Conservation (phyloP, 768 basidiomycete species). For the Kwoniella europaea region DNA sequence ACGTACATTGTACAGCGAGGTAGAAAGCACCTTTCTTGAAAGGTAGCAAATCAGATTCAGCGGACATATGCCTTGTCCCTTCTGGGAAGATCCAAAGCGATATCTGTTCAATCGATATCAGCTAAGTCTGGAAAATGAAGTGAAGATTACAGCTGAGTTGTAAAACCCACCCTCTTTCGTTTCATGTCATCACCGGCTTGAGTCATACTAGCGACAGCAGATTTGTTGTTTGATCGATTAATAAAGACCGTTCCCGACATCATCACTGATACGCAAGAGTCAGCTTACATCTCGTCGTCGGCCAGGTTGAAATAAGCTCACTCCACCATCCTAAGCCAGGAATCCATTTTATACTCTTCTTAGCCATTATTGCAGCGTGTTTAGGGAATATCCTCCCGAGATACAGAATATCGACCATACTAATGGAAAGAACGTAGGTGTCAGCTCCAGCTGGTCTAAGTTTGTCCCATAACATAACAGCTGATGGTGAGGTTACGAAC, state of each 20-base stretch:
- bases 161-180: constrained; percentile 54
- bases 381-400: constrained; percentile 82
- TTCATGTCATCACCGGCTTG: constrained; percentile 82
- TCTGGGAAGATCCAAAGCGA: constrained; percentile 96
- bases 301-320: constrained; percentile 19
- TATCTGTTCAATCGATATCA: constrained; percentile 58
- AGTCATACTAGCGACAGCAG: constrained; percentile 74
- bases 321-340: constrained; percentile 84
- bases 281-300: not conserved
- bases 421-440: constrained; percentile 44
- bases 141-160: not conserved
- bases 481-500: no score
- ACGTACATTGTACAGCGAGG: constrained; percentile 73
- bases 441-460: not conserved
- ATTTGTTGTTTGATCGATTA: constrained; percentile 76
- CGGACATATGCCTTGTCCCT: constrained; percentile 79
- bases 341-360: constrained; percentile 79
- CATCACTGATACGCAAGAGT: constrained; percentile 61
- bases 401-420: constrained; percentile 65
- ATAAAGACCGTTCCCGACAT: constrained; percentile 91
- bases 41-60: constrained; percentile 71
- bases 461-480: no score
- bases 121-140: constrained; percentile 8
- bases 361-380: constrained; percentile 84
- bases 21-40: constrained; percentile 99